Conservation (phyloP, 2,329 filamentous ascomycete species). For the Nemania sp. region DNA sequence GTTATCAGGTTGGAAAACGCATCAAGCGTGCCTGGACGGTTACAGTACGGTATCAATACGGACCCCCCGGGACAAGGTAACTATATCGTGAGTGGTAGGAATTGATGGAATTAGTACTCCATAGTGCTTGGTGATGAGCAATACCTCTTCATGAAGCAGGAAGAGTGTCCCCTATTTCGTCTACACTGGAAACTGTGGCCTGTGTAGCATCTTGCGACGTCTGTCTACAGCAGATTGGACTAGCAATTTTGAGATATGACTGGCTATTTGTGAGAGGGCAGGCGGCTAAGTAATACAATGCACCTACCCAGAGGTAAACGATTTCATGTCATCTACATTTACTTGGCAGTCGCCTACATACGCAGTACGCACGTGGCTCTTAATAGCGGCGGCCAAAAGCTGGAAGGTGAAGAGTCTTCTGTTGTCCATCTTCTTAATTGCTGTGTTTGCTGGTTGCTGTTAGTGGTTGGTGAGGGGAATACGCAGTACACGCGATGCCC, state of each 20-base stretch:
- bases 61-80: conserved; percentile 6
- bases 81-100: neutral
- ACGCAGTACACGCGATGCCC: conserved; percentile 19
- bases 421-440: no score
- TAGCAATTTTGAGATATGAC: neutral
- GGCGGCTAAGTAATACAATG: neutral
- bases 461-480: no score
- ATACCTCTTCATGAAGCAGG: no score
- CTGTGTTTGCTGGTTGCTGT: no score
- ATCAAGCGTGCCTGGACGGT: conserved; percentile 17
- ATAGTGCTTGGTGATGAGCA: no score
- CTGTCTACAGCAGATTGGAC: neutral
- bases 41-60: conserved; percentile 15
- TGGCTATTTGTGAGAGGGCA: neutral
- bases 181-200: no score
- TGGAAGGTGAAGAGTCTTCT: neutral
- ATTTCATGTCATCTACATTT: neutral
- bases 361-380: neutral
- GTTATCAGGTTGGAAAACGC: conserved; percentile 9
- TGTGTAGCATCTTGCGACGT: no score
- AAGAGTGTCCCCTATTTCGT: no score
- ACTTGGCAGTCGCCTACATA: neutral
- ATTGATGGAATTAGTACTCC: no score
- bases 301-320: conserved; percentile 1
- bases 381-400: neutral